Percentiles rank a stretch among this genome's conserved stretches.
Conservation (phyloP, 768 basidiomycete species). For the Lepiota venenata region DNA sequence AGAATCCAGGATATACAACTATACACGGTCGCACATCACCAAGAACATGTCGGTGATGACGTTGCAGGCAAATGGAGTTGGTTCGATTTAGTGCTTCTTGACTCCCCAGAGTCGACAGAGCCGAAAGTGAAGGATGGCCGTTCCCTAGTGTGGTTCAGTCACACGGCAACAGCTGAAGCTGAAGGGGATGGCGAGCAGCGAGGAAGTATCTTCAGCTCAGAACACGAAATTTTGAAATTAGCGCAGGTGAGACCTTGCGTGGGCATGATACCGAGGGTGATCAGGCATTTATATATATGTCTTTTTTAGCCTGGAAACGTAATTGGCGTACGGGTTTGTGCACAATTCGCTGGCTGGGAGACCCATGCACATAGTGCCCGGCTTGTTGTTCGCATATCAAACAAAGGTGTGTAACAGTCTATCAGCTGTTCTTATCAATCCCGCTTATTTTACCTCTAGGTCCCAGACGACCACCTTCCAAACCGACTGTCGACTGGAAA, state of each 20-base stretch:
- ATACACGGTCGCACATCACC: slow-evolving; percentile 22
- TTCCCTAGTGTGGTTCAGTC: slow-evolving; percentile 26
- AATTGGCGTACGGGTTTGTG: slow-evolving; percentile 28
- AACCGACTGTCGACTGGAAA: slow-evolving; percentile 15
- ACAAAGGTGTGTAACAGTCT: slow-evolving; percentile 15
- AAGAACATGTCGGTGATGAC: slow-evolving; percentile 15
- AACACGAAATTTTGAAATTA: slow-evolving; percentile 18
- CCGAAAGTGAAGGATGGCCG: slow-evolving; percentile 24
- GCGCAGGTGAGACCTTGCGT: slow-evolving; percentile 15
- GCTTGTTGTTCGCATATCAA: slow-evolving; percentile 24
- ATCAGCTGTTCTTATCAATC: too few relatives aligned
- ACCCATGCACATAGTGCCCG: slow-evolving; percentile 24
- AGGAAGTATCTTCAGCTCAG: slow-evolving; percentile 16
- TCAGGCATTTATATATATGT: too few relatives aligned
- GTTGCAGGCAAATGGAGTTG: slow-evolving; percentile 26
- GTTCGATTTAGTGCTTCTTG: slow-evolving; percentile 30
- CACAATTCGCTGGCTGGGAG: slow-evolving; percentile 27
- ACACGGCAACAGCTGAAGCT: too few relatives aligned
- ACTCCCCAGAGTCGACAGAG: slow-evolving; percentile 17
- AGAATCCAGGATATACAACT: slow-evolving; percentile 25
- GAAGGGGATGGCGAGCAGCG: slow-evolving; percentile 13
- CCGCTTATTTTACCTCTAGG: background rate
- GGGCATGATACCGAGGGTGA: background rate
- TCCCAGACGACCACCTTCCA: slow-evolving; percentile 1
- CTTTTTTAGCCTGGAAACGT: slow-evolving; percentile 24